Conservation (phyloP, 2,329 filamentous ascomycete species). For the Clarireedia paspali region DNA sequence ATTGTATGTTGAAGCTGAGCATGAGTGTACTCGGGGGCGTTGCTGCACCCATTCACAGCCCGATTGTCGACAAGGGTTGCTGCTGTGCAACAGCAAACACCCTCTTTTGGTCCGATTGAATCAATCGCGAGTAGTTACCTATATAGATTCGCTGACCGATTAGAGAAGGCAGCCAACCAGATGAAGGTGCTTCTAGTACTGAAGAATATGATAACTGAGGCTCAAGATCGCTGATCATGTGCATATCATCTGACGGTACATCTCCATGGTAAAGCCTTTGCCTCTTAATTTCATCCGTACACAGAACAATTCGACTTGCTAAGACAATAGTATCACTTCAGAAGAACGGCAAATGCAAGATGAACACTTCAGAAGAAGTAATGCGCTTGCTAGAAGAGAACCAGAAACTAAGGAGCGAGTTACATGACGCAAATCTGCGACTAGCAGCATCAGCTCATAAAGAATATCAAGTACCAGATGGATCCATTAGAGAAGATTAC, state of each 20-base stretch:
- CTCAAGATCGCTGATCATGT: neutral
- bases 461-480: neutral
- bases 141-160: neutral
- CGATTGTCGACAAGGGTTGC: no score
- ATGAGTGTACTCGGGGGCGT: no score
- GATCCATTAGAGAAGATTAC: neutral
- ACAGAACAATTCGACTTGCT: no score
- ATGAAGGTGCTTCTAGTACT: no score
- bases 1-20: no score
- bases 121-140: no score
- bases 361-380: no score
- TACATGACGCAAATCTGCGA: neutral
- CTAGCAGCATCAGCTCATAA: neutral
- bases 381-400: neutral
- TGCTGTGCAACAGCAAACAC: no score
- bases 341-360: neutral
- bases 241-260: no score
- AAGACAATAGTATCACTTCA: neutral
- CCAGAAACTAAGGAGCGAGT: neutral
- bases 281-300: no score
- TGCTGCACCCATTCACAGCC: no score
- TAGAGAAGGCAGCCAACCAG: neutral
- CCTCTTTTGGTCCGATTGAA: neutral
- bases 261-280: no score
- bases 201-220: neutral